Evolutionary conservation across 345 rosid species (phyloP), one percentile per base, ranked within the genome.

Genomic region (Hibiscus syriacus): DNA sequence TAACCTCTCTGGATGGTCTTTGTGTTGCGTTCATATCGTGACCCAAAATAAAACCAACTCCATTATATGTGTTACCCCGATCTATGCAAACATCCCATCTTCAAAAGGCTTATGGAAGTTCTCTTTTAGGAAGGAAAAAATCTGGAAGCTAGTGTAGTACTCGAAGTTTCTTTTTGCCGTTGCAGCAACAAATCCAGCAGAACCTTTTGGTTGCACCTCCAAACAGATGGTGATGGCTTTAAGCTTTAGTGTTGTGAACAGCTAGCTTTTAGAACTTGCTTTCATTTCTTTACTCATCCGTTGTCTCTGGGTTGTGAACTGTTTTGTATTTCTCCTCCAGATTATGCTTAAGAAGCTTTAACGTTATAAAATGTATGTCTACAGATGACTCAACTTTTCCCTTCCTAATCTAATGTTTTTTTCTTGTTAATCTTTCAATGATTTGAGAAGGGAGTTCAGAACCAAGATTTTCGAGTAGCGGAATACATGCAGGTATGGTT

Each of bases 181-280:
- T 53, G 69, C 72, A 55, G 76, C 67, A 69, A 69, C 69, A 69
- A 69, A 78, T 80, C 74, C 79, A 64, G 70, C 78, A 38, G 73
- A 74, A 80, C 76, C 79, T 68, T 70, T 74, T 78, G 77, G 54
- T 79, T 78, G 80, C 76, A 60, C 74, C 68, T 67, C 82, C 78
- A 62, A 70, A 72, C 72, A 74, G 79, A 74, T 72, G 81, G 76
- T 70, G 67, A 75, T 77, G 80, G 68, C 78, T 74, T 67, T 53
- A 64, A 78, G 72, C 72, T 61, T 56, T 74, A 60, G 64, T 70
- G 80, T 74, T 65, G 6, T 69, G 68, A 74, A 80, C 80, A 72
- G 71, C 75, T 78, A 68, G 54, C 68, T 43, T 70, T 76, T 70
- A 68, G 75, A 74, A 76, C 80, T 69, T 64, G 73, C 72, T 77